Evolutionary conservation across 805 yeast species (phyloP), one percentile per base, ranked within the genome.

Genomic region (Schizosaccharomyces octosporus): DNA sequence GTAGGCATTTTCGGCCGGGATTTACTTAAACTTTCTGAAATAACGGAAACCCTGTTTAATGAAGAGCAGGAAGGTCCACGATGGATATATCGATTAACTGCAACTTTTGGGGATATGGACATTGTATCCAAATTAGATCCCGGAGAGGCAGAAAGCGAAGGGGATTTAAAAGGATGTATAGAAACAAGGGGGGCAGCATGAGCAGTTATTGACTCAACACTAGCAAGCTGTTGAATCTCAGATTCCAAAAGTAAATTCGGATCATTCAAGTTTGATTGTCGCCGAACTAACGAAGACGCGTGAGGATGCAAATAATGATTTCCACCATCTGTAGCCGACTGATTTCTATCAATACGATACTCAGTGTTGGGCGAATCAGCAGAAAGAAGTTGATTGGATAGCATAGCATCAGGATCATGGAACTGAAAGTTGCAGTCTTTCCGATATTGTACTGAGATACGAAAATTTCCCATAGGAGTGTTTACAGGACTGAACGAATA

Each of bases 371-470:
- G 19, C 36, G 13, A 1, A 24, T 21, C 57, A 45, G 51, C 24
- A 17, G 51, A 72, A 36, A 76, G 69, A 66, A 83, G 81, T 63
- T 81, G 83, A 57, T 76, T 76, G 5, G 85, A 79, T 31, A 83
- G 70, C 4, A 81, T 70, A 62, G 80, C 81, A 66, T 85, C 93
- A 54, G 79, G 79, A 66, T 83, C 87, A 64, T 77, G 79, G 11
- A 87, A 73, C 48, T 77, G 73, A 71, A 90, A 90, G 59, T 79
- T 78, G 64, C 81, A 76, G 68, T 87, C 84, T 48, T 75, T 77
- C 62, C 98, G 77, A 67, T 85, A 90, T 1, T 94, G 83, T 0
- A 87, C 93, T 0, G 93, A 81, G 5, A 86, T 78, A 63, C 80
- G 76, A 61, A 90, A 71, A 0, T 83, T 74, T 0, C 98, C 98